phyloP scores from a whole-genome alignment of 2,329 filamentous ascomycete species.

The Colletotrichum cordylinicola region DNA sequence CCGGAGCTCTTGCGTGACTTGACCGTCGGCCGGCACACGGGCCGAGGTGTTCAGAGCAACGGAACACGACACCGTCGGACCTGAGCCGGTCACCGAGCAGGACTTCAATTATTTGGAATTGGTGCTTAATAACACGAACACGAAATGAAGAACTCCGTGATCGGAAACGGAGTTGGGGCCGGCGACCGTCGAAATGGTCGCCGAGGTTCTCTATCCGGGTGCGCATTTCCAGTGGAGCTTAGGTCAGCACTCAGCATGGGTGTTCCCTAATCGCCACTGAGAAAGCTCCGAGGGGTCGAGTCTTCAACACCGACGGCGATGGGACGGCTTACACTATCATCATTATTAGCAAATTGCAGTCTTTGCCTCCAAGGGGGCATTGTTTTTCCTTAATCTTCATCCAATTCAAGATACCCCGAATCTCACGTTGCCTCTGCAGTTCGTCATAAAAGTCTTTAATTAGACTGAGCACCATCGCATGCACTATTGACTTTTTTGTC shows the following conservation, averaged over 20 bases:
- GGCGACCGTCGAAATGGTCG: not conserved
- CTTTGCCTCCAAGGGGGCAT: not conserved
- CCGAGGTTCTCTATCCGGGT: slow-evolving; percentile 17
- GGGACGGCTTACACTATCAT: not conserved
- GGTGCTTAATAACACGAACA: not conserved
- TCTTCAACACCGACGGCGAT: not conserved
- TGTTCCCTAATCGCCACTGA: not conserved
- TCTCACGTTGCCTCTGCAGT: not conserved
- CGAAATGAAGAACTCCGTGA: not conserved
- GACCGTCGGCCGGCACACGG: not conserved
- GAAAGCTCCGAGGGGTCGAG: not conserved
- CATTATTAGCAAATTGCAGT: slow-evolving; percentile 14
- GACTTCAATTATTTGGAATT: not conserved
- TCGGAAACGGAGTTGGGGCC: not conserved
- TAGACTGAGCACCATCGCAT: not conserved
- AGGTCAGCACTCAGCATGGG: slow-evolving; percentile 22
- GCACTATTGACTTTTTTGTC: not conserved
- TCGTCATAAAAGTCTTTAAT: not conserved
- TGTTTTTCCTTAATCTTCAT: not conserved
- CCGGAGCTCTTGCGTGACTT: slow-evolving; percentile 8
- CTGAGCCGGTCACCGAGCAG: not conserved
- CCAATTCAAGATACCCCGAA: not conserved
- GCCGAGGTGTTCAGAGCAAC: not conserved
- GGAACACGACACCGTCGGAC: not conserved
- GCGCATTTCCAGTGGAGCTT: slow-evolving; percentile 1